These are phyloP conservation scores for Globisporangium okanoganense DNA, from an alignment of 352 stramenopile species.

Conservation along the genomic window DNA sequence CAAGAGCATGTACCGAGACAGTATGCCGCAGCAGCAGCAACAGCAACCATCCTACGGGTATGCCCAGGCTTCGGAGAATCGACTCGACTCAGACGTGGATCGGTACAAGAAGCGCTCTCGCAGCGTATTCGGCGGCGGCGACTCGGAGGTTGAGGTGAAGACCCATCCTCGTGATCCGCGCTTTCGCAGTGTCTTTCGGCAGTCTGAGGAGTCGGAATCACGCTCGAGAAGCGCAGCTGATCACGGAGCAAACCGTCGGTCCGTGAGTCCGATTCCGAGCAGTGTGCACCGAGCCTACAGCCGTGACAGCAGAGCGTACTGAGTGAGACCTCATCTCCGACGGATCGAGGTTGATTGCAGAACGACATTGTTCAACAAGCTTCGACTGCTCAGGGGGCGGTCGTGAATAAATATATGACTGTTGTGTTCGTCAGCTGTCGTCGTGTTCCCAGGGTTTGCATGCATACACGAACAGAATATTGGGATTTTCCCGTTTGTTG, in stretches of 20 bases:
- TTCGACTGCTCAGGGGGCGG: too few relatives aligned
- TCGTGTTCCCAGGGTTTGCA: too few relatives aligned
- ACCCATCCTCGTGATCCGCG: slow-evolving; percentile 24
- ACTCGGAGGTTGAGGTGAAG: slow-evolving; percentile 14
- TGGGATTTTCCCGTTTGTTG: too few relatives aligned
- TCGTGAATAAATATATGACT: too few relatives aligned
- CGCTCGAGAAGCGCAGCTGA: background rate
- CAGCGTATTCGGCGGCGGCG: slow-evolving; percentile 21
- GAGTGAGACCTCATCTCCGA: background rate
- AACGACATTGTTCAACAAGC: too few relatives aligned
- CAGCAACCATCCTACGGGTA: background rate
- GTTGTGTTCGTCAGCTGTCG: too few relatives aligned
- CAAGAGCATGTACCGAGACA: slow-evolving; percentile 11
- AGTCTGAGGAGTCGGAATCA: slow-evolving; percentile 6
- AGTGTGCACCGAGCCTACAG: background rate
- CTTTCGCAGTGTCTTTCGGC: slow-evolving; percentile 22
- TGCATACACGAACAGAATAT: too few relatives aligned
- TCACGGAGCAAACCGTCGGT: background rate
- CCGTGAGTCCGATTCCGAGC: slow-evolving; percentile 1
- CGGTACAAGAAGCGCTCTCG: slow-evolving; percentile 26
- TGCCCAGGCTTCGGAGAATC: background rate
- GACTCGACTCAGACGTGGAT: slow-evolving; percentile 9
- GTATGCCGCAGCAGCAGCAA: background rate
- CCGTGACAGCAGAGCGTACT: background rate
- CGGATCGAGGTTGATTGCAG: too few relatives aligned